phyloP scores from a whole-genome alignment of 2,329 filamentous ascomycete species.

The Alternaria conjuncta region DNA sequence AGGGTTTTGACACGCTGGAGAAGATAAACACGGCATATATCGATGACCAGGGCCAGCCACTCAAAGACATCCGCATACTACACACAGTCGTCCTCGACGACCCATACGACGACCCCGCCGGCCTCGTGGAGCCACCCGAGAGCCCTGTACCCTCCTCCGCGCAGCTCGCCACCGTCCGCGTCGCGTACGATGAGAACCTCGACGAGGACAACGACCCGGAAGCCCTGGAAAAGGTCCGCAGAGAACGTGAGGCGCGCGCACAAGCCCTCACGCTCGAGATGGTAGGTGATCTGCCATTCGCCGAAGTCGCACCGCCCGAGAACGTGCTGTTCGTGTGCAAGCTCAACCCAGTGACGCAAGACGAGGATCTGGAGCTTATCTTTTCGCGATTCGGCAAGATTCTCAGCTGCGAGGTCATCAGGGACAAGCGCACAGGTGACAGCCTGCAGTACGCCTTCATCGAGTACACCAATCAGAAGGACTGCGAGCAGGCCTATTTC shows the following conservation, averaged over 20 bases:
- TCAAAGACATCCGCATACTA: slow-evolving; percentile 93
- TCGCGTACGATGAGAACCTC: slow-evolving; percentile 85
- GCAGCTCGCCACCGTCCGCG: slow-evolving; percentile 88
- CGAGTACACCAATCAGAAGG: slow-evolving; percentile 90
- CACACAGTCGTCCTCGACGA: slow-evolving; percentile 94
- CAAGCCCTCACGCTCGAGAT: slow-evolving; percentile 96
- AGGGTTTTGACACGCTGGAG: slow-evolving; percentile 92
- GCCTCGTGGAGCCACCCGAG: slow-evolving; percentile 75
- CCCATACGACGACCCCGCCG: slow-evolving; percentile 82
- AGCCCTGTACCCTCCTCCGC: slow-evolving; percentile 83
- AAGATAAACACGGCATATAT: slow-evolving; percentile 91
- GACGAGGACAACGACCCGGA: slow-evolving; percentile 82
- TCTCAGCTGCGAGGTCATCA: slow-evolving; percentile 92
- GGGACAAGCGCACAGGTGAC: slow-evolving; percentile 91
- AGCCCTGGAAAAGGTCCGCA: slow-evolving; percentile 76
- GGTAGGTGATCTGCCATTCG: slow-evolving; percentile 96
- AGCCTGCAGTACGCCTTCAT: slow-evolving; percentile 98
- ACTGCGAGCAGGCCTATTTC: slow-evolving; percentile 94
- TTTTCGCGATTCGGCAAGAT: slow-evolving; percentile 97
- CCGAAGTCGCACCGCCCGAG: slow-evolving; percentile 95
- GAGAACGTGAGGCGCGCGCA: slow-evolving; percentile 88
- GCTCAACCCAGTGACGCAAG: slow-evolving; percentile 92
- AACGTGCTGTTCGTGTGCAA: slow-evolving; percentile 99
- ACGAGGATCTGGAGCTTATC: slow-evolving; percentile 92
- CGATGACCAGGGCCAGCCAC: slow-evolving; percentile 82